Base-by-base conservation (phyloP, 768 basidiomycete genomes). In the Crepidotus variabilis region DNA sequence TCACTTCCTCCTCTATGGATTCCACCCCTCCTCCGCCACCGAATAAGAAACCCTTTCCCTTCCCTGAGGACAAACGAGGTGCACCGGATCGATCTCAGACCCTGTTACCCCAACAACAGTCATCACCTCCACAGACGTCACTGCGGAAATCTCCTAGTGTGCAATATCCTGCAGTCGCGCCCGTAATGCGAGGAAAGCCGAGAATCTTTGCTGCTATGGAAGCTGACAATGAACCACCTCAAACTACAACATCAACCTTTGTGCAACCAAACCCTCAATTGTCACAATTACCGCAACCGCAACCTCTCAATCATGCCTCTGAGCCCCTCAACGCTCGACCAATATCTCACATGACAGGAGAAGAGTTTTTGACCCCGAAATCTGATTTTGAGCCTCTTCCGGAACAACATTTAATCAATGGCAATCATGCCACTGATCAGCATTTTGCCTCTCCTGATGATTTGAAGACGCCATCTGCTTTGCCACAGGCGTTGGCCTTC, bases 201-300 rank as follows among this genome's bases (percentile, higher is more conserved):
- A 73, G 84, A 21, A 88, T 89, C 32, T 88, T 88, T 55, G 67
- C 84, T 6, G 82, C 85, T 2, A 83, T 80, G 78, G 72, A 75
- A 23, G 65, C 58, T 16, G 61, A 61, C 47, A 65, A 63, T 9
- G 55, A 51, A 46, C 57, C 54, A 34, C 43, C 24, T 35, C 47
- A 21, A 23, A 49, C 14, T n/a, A 6, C 54, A 18, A 13, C 18
- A 13, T 43, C 34, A 6, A 21, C 43, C 5, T 20, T 18, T 45
- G 20, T 24, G 4, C 34, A 24, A 48, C 39, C 54, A 28, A 43
- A 16, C 39, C 18, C 39, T 20, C 39, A 43, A 14, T 11, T 14
- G 14, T 20, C 14, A 43, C 54, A 35, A 34, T 24, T n/a, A 21
- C 32, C 11, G 10, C 39, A 55, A n/a, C 51, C 6, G 10, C 22